These are phyloP conservation scores for Trichoderma guizhouense DNA, from an alignment of 2,329 filamentous ascomycete genomes.

Conservation along the genomic window DNA sequence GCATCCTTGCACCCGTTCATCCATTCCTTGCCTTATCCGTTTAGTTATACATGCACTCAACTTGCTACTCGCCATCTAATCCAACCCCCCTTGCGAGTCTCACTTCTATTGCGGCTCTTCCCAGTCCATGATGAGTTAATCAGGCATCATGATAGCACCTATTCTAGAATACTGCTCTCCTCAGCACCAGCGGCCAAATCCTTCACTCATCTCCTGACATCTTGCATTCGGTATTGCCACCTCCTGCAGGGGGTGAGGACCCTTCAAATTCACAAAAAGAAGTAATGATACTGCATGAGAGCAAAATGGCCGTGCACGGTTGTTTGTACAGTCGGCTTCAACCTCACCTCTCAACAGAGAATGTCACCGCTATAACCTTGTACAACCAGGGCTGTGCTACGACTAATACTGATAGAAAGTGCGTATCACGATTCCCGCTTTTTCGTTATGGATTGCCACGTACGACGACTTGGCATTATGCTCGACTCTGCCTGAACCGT, in stretches of 20 bases:
- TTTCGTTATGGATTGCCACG: not conserved
- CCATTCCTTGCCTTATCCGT: not conserved
- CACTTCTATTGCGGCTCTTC: not conserved
- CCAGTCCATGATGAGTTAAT: not conserved
- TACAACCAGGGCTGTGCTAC: not conserved
- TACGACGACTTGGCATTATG: not conserved
- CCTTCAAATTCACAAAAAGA: not conserved
- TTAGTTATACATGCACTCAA: not conserved
- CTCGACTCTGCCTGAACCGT: not conserved
- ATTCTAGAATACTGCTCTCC: slow-evolving; percentile 5
- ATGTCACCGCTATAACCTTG: not conserved
- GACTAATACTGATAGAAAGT: not conserved
- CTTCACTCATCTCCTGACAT: not conserved
- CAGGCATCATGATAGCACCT: slow-evolving; percentile 4
- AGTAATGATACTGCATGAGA: not conserved
- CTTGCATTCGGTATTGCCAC: not conserved
- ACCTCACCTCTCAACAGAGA: not conserved
- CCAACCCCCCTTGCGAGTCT: not conserved
- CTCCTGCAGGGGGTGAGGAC: not conserved
- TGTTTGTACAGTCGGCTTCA: not conserved
- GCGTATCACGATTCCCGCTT: not conserved
- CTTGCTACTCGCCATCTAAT: not conserved
- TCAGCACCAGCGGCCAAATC: not conserved
- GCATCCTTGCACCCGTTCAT: not conserved
- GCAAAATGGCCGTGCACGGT: not conserved